phyloP scores from a whole-genome alignment of 2,329 filamentous ascomycete species.

The Verticillium dahliae region DNA sequence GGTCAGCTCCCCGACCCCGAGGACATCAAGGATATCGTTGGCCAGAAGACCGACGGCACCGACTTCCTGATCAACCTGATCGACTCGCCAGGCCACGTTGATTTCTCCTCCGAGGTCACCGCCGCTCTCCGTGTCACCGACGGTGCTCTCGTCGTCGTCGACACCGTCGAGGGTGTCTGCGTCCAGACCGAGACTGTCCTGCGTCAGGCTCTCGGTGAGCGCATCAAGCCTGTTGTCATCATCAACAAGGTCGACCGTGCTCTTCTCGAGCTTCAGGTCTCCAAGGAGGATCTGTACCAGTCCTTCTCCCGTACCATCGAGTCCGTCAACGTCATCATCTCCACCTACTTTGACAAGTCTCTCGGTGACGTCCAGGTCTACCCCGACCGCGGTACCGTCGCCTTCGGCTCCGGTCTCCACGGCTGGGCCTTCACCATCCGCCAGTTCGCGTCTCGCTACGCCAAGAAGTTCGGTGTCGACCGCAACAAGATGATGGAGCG shows the following conservation, averaged over 20 bases:
- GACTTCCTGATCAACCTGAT: constrained; percentile 99
- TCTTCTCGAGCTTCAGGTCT: constrained; percentile 96
- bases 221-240: constrained; percentile 98
- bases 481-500: constrained; percentile 99
- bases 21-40: constrained; percentile 90
- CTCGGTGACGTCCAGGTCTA: constrained; percentile 98
- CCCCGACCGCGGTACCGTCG: constrained; percentile 94
- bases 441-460: constrained; percentile 91
- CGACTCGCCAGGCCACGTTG: constrained; percentile 99
- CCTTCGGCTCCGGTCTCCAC: constrained; percentile 99
- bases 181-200: constrained; percentile 99
- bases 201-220: constrained; percentile 97
- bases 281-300: constrained; percentile 99
- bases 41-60: constrained; percentile 80
- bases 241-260: constrained; percentile 99
- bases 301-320: constrained; percentile 99
- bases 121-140: constrained; percentile 99
- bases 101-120: constrained; percentile 99
- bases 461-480: constrained; percentile 99
- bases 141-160: constrained; percentile 98
- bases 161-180: constrained; percentile 99
- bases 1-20: constrained; percentile 73
- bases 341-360: constrained; percentile 94
- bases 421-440: constrained; percentile 99
- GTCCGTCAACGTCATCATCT: constrained; percentile 99